These are phyloP conservation scores for Candida multigemmis DNA, from an alignment of 805 yeast species.

Conservation along the genomic window DNA sequence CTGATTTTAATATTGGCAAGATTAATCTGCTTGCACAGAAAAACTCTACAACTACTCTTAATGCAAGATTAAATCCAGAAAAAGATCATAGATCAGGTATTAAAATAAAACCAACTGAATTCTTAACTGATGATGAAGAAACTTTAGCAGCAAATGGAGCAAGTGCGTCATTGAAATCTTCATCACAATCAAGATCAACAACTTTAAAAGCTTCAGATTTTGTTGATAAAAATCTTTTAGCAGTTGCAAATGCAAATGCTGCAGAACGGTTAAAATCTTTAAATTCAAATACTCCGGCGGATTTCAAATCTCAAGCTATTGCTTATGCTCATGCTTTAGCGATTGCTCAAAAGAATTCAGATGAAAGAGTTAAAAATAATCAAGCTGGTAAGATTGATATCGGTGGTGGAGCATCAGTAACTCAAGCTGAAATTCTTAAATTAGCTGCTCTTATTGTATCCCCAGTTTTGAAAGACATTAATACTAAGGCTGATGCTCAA, in stretches of 20 bases:
- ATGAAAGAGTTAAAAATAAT: slow-evolving; percentile 40
- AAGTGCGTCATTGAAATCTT: slow-evolving; percentile 39
- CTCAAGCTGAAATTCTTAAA: slow-evolving; percentile 64
- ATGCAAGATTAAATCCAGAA: slow-evolving; percentile 32
- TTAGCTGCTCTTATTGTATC: slow-evolving; percentile 74
- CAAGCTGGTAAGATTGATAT: slow-evolving; percentile 54
- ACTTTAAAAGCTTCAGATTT: slow-evolving; percentile 33
- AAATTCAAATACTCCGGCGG: slow-evolving; percentile 15
- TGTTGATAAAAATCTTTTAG: slow-evolving; percentile 38
- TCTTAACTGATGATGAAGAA: slow-evolving; percentile 31
- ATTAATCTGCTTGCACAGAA: slow-evolving; percentile 25
- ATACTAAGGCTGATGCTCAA: slow-evolving; percentile 60
- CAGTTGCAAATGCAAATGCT: slow-evolving; percentile 42
- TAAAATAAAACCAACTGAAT: slow-evolving; percentile 15
- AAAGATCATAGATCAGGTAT: slow-evolving; percentile 33
- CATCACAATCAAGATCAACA: slow-evolving; percentile 18
- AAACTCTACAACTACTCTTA: slow-evolving; percentile 30
- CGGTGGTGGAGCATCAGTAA: slow-evolving; percentile 83
- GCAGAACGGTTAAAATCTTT: slow-evolving; percentile 26
- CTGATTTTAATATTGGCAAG: slow-evolving; percentile 23
- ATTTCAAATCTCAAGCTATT: slow-evolving; percentile 37
- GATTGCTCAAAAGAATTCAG: slow-evolving; percentile 61
- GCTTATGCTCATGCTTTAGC: slow-evolving; percentile 68
- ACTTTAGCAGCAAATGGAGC: slow-evolving; percentile 49
- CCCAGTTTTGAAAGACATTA: slow-evolving; percentile 75